Evolutionary conservation across 345 rosid genomes (phyloP).

Genomic region (Cardamine chenopodiifolia): DNA sequence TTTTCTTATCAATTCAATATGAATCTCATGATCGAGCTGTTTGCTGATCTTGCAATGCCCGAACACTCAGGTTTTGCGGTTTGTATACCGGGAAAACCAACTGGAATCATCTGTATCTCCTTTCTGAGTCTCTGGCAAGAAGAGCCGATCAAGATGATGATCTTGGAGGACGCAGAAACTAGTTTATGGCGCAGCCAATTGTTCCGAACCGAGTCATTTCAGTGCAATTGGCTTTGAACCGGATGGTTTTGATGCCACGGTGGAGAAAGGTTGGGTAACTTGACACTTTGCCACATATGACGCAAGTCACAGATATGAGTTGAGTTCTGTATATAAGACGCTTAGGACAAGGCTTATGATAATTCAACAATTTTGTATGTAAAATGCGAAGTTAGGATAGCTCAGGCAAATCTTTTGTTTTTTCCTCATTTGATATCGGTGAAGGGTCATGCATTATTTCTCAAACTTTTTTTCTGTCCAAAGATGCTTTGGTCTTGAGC

Average conservation of each 20-base stretch:
- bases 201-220: conserved; percentile 7
- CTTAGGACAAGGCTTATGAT: conserved; percentile 26
- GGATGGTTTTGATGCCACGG: conserved; percentile 22
- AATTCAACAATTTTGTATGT: conserved; percentile 28
- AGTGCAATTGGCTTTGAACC: conserved; percentile 22
- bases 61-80: conserved; percentile 1
- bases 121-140: not conserved
- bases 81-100: not conserved
- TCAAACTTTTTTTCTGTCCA: no score
- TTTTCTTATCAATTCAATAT: conserved; percentile 11
- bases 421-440: not conserved
- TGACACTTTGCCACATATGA: conserved; percentile 13
- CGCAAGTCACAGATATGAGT: conserved; percentile 24
- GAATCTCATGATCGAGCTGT: conserved; percentile 11
- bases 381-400: conserved; percentile 30
- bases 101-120: conserved; percentile 1
- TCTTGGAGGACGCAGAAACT: conserved; percentile 16
- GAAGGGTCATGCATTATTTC: not conserved
- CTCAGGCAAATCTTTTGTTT: conserved; percentile 15
- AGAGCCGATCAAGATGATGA: conserved; percentile 13
- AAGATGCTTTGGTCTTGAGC: conserved; percentile 3
- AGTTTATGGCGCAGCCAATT: not conserved
- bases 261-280: conserved; percentile 17
- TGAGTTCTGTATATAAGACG: conserved; percentile 34
- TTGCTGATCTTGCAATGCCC: conserved; percentile 31